phyloP scores from a whole-genome alignment of 1,284 basidiomycete species.

The Ceratobasidium sp. region DNA sequence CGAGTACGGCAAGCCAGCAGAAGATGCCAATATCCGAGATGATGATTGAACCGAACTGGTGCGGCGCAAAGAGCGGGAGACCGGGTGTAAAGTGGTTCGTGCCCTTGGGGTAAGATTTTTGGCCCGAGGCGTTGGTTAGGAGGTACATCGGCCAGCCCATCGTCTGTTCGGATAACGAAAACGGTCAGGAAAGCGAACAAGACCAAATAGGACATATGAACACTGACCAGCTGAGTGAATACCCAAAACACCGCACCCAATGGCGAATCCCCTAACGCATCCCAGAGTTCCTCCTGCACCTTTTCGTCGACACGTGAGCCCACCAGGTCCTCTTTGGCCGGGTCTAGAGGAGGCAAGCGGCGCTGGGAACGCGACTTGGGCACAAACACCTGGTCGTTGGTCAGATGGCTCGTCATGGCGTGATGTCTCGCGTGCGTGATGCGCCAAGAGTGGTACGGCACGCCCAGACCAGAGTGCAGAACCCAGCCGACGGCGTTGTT shows the following conservation, averaged over 20 bases:
- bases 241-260: conserved; percentile 75
- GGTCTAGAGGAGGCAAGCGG: conserved; percentile 71
- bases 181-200: not conserved
- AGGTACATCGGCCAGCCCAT: conserved; percentile 92
- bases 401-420: conserved; percentile 94
- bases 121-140: conserved; percentile 87
- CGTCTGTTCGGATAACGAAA: conserved; percentile 59
- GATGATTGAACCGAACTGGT: conserved; percentile 84
- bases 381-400: conserved; percentile 96
- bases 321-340: conserved; percentile 72
- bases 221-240: conserved; percentile 73
- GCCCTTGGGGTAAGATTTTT: conserved; percentile 81
- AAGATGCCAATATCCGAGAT: conserved; percentile 87
- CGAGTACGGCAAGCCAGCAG: conserved; percentile 74
- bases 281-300: conserved; percentile 82
- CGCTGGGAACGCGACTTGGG: conserved; percentile 85
- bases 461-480: conserved; percentile 91
- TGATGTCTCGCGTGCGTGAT: conserved; percentile 98
- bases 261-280: conserved; percentile 94
- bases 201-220: not conserved
- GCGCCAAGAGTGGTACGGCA: conserved; percentile 98
- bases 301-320: conserved; percentile 77
- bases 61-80: conserved; percentile 85
- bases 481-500: conserved; percentile 97
- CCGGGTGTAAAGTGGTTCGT: conserved; percentile 90